Conservation (phyloP, 2,329 filamentous ascomycete species). For the Colletotrichum phormii region DNA sequence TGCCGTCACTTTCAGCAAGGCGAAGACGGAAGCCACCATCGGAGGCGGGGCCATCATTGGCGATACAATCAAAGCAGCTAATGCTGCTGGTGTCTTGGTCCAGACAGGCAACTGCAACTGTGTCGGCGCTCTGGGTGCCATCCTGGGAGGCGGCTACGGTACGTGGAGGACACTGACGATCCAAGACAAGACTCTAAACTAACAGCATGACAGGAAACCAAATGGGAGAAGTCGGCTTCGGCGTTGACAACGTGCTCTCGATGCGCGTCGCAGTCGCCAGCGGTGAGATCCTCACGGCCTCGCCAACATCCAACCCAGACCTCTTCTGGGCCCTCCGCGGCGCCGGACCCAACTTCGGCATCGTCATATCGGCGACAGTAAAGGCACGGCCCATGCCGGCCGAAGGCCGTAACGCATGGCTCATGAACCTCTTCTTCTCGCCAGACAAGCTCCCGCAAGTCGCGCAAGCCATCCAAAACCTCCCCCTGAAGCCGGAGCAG, state of each 20-base stretch:
- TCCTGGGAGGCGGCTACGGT: constrained; percentile 38
- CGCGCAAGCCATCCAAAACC: constrained; percentile 49
- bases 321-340: constrained; percentile 62
- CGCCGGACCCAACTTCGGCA: constrained; percentile 62
- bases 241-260: constrained; percentile 48
- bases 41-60: constrained; percentile 36
- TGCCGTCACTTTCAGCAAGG: constrained; percentile 33
- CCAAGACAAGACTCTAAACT: neutral
- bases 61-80: constrained; percentile 22
- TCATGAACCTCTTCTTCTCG: constrained; percentile 40
- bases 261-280: constrained; percentile 44
- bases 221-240: constrained; percentile 37
- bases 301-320: constrained; percentile 46
- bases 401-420: constrained; percentile 41
- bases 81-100: constrained; percentile 27
- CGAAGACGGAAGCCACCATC: constrained; percentile 37
- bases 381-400: constrained; percentile 50
- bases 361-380: constrained; percentile 59
- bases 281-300: constrained; percentile 41
- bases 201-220: constrained; percentile 7
- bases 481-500: constrained; percentile 48
- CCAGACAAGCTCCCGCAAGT: constrained; percentile 45
- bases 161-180: neutral
- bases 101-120: constrained; percentile 44
- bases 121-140: constrained; percentile 40